Conservation (phyloP, 1,284 basidiomycete species). For the Pseudomicrostroma phylloplanum region DNA sequence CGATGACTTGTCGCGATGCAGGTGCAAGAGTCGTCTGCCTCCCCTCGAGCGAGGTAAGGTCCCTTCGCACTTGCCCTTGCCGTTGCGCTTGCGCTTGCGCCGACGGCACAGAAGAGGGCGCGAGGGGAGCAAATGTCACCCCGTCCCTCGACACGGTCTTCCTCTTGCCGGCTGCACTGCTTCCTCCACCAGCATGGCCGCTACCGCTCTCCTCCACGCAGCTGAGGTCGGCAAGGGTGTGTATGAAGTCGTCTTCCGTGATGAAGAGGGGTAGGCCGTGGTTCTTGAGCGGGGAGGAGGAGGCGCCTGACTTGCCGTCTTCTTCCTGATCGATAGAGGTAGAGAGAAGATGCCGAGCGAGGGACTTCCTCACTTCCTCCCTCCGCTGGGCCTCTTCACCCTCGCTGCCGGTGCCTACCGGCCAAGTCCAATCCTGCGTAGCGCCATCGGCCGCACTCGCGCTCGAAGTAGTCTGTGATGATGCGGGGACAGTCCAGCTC, state of each 20-base stretch:
- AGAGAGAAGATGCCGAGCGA: background rate
- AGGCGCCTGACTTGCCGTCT: background rate
- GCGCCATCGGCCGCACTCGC: too few species aligned
- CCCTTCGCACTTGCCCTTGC: too few species aligned
- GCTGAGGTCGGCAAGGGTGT: background rate
- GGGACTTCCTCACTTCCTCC: too few species aligned
- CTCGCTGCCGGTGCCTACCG: background rate
- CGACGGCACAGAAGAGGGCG: too few species aligned
- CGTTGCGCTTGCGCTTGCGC: too few species aligned
- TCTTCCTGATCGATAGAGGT: background rate
- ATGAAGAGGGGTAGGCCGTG: background rate
- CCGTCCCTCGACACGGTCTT: background rate
- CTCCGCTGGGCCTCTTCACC: background rate
- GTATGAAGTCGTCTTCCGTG: background rate
- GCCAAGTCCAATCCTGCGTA: background rate
- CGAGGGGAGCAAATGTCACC: background rate
- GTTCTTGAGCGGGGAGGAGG: background rate
- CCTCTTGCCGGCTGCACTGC: background rate
- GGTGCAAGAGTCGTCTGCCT: background rate
- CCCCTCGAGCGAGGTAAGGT: too few species aligned
- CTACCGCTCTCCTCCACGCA: background rate
- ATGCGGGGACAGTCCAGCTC: too few species aligned
- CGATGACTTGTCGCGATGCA: background rate
- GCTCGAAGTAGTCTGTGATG: too few species aligned
- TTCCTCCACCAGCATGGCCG: background rate